Base-by-base conservation (phyloP, 257 asterid genomes). In the Capsicum pubescens region DNA sequence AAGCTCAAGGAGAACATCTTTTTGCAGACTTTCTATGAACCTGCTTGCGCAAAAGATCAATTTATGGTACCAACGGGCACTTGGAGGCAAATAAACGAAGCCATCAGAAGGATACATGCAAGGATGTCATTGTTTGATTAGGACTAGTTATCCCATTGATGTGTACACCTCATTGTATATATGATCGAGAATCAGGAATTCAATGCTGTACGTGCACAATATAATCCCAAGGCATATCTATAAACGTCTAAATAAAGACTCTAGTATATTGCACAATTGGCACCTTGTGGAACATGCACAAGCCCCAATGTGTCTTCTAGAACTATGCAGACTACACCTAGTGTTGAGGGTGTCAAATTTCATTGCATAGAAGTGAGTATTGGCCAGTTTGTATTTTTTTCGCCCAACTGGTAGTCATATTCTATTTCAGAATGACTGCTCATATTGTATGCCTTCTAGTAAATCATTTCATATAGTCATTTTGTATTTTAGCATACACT, bases 241-340 rank as follows among this genome's bases (percentile, higher is more conserved):
- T 52, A 52, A 13, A 52, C 1, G 9, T 72, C 58, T n/a, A 17
- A n/a, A 71, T 46, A 71, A 71, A 12, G 19, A 48, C 14, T 13
- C n/a, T 21, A 21, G 11, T 8, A 74, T 74, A 74, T 26, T 74
- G n/a, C 60, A 21, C 46, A 76, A 52, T 52, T 13, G 46, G 14
- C 63, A 26, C 63, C 12, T 7, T 46, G 63, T 76, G 46, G 77
- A 76, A 13, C 58, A 76, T 52, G 14, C 81, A 21, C 81, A 76
- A 50, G 21, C 11, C 81, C 21, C 21, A 76, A 21, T 0, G 1
- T 21, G 5, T 50, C 8, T 4, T 52, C 63, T 52, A 76, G 14
- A 26, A 54, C 81, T 26, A 52, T 52, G 48, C 63, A 26, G 14
- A 52, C 46, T 76, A 76, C 63, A 76, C 21, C 26, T 35, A 50